Base-by-base conservation (phyloP, 2,329 filamentous ascomycete genomes). In the Venturia pyrina region DNA sequence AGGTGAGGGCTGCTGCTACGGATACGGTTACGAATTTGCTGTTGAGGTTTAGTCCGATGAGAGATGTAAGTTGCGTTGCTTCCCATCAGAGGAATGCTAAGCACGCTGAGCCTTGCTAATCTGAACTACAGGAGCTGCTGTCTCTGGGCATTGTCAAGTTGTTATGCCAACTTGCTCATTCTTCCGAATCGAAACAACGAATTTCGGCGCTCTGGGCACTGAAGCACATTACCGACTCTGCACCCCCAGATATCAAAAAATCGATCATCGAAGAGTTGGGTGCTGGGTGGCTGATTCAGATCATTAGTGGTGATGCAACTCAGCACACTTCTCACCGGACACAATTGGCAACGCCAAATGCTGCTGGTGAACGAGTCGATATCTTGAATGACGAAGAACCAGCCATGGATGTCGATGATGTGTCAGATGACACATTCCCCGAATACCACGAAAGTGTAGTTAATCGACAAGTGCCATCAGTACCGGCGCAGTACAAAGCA, bases 171-270 rank as follows among this genome's bases (percentile, higher is more conserved):
- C 90, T 96, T 73, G 91, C 93, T 1, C 90, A 90, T 74, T 95
- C 90, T 0, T 82, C 84, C 60, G 90, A 93, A 72, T 84, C 89
- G n/a, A 85, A 87, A 60, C 80, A 98, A 64, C 86, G 91, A 32
- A 82, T 96, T 34, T 92, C 95, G 71, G 92, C 93, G 28, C 78
- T 99, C 1, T 99, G 95, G 93, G 91, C 92, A 6, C 79, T 99
- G 66, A 98, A 98, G 74, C 91, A 98, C 76, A 83, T 97, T 62
- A 88, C 96, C 2, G 84, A 89, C 68, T 87, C 86, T 28, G 85
- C 89, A 6, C 83, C 84, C 21, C 86, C 88, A 57, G 84, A 88
- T 15, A 80, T 90, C 69, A 96, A 95, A 76, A 88, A 89, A 71
- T 83, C 85, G 61, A 91, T 91, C 67, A 78, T 98, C 15, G 87